phyloP scores from a whole-genome alignment of 352 stramenopile species.

The Thalassiosira mediterranea region DNA sequence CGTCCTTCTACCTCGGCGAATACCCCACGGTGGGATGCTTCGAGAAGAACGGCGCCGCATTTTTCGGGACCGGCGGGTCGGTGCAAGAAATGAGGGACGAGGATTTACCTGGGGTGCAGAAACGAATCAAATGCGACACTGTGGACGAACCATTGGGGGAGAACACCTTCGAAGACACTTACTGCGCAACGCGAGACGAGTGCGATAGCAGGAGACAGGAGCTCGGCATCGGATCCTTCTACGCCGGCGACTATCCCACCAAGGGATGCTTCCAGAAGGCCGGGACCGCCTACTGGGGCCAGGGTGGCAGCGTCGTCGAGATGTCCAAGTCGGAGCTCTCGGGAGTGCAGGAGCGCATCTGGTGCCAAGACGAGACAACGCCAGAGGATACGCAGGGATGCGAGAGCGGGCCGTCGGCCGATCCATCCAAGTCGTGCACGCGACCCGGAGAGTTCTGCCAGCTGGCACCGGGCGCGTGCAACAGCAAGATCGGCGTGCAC shows the following conservation, averaged over 20 bases:
- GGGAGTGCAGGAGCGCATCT: conserved; percentile 21
- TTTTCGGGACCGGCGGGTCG: not conserved
- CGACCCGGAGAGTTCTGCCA: not conserved
- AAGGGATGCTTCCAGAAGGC: conserved; percentile 13
- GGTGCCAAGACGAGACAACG: conserved; percentile 3
- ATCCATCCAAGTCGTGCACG: not conserved
- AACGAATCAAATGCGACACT: conserved; percentile 16
- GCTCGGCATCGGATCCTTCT: not conserved
- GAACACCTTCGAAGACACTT: no score
- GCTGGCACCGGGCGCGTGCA: not conserved
- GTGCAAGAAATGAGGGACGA: conserved; percentile 4
- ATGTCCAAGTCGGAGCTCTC: conserved; percentile 3
- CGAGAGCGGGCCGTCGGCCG: not conserved
- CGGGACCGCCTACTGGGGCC: not conserved
- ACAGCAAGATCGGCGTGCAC: not conserved
- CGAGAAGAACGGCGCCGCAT: not conserved
- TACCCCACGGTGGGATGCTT: conserved; percentile 10
- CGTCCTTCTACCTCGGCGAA: not conserved
- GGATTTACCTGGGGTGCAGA: conserved; percentile 14
- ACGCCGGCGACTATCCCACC: conserved; percentile 1
- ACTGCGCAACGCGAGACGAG: not conserved
- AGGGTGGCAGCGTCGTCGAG: conserved; percentile 7
- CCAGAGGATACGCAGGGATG: not conserved
- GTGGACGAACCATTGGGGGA: no score
- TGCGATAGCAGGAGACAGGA: not conserved